phyloP scores from a whole-genome alignment of 108 stramenopile genomes.

The Skeletonema costatum region DNA sequence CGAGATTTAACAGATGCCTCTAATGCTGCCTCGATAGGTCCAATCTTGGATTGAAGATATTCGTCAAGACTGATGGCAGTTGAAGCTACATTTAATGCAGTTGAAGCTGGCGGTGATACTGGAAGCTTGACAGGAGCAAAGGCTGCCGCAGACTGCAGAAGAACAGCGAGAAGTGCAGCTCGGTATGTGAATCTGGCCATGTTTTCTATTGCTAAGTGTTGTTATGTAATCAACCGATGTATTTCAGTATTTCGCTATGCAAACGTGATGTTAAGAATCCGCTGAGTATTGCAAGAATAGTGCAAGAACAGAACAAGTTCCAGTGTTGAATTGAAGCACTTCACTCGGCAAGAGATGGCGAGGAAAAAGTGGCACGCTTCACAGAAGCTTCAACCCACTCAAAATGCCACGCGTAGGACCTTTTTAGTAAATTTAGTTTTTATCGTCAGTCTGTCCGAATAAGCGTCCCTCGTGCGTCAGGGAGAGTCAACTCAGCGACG shows the following conservation, averaged over 20 bases:
- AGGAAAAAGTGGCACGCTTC: neutral
- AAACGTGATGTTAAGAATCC: neutral
- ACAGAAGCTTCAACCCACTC: neutral
- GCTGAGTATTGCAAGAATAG: neutral
- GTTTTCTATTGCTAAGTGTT: neutral
- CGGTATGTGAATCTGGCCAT: slow-evolving; percentile 1
- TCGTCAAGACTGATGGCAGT: slow-evolving; percentile 65
- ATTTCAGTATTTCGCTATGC: neutral
- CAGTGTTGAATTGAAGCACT: neutral
- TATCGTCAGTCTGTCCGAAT: neutral
- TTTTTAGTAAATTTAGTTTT: neutral
- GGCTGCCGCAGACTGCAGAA: neutral
- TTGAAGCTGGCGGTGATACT: neutral
- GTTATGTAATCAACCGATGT: neutral
- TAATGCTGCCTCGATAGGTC: slow-evolving; percentile 81
- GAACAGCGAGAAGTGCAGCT: slow-evolving; percentile 4
- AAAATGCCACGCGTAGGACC: neutral
- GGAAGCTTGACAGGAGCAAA: neutral
- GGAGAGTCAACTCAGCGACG: neutral
- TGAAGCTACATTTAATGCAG: slow-evolving; percentile 25
- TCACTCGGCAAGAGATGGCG: neutral
- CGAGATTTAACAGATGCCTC: slow-evolving; percentile 66
- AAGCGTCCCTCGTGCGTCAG: neutral
- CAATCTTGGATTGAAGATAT: slow-evolving; percentile 87
- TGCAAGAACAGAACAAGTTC: too few species aligned